These are phyloP conservation scores for Monosporascus sp. DNA, from an alignment of 2,329 filamentous ascomycete genomes.

Conservation along the genomic window DNA sequence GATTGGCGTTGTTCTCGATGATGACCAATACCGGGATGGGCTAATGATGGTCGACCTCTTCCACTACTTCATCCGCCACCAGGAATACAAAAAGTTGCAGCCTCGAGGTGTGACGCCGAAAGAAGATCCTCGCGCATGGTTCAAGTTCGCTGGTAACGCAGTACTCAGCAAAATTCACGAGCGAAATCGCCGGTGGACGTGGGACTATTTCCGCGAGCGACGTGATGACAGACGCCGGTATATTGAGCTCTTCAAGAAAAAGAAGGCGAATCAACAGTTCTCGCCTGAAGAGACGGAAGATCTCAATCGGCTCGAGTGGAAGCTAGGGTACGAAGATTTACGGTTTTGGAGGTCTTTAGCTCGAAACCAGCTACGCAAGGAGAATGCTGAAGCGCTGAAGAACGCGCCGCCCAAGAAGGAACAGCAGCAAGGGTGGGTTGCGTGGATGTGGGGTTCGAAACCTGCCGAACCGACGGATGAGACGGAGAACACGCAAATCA, in stretches of 20 bases:
- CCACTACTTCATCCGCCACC: constrained; percentile 95
- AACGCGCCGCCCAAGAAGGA: constrained; percentile 47
- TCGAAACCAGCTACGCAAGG: constrained; percentile 89
- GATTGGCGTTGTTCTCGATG: constrained; percentile 94
- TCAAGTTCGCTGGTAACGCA: constrained; percentile 84
- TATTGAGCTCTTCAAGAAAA: constrained; percentile 94
- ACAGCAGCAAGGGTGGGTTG: constrained; percentile 79
- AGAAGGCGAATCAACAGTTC: constrained; percentile 69
- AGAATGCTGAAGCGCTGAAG: constrained; percentile 86
- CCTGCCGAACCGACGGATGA: constrained; percentile 53
- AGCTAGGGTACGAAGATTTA: constrained; percentile 88
- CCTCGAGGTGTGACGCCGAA: constrained; percentile 77
- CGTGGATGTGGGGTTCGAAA: constrained; percentile 88
- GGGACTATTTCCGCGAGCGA: constrained; percentile 90
- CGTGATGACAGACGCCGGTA: constrained; percentile 85
- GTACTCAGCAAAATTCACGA: constrained; percentile 94
- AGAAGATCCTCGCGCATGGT: constrained; percentile 88
- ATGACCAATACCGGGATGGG: constrained; percentile 93
- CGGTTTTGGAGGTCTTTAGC: constrained; percentile 96
- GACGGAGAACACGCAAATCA: constrained; percentile 79
- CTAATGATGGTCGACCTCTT: constrained; percentile 98
- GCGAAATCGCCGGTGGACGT: constrained; percentile 86
- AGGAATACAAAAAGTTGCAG: constrained; percentile 91
- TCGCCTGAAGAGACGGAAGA: constrained; percentile 66
- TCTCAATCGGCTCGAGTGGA: constrained; percentile 73